Conservation (phyloP, 129 eudicot genomes). For the Calendula officinalis region DNA sequence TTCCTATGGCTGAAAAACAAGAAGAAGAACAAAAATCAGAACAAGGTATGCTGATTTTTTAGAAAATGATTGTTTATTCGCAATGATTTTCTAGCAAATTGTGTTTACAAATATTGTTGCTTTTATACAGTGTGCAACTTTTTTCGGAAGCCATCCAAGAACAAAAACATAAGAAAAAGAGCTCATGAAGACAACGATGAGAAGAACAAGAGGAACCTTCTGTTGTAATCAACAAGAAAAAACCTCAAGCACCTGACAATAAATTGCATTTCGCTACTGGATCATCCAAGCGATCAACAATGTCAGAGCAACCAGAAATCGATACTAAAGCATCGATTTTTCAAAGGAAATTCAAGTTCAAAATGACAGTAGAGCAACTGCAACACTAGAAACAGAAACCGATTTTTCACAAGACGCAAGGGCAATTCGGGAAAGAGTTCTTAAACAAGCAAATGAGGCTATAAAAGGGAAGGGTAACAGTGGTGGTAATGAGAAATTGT, state of each 20-base stretch:
- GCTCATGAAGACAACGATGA: conserved; percentile 44
- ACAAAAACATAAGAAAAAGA: conserved; percentile 74
- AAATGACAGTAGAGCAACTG: conserved; percentile 93
- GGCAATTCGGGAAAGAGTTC: conserved; percentile 81
- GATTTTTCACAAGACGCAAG: conserved; percentile 77
- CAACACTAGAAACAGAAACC: conserved; percentile 87
- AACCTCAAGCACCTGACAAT: conserved; percentile 43
- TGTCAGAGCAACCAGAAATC: conserved; percentile 25
- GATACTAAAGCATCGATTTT: conserved; percentile 53
- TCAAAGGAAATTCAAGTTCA: conserved; percentile 88
- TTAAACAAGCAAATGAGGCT: conserved; percentile 75
- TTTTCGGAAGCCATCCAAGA: conserved; percentile 77
- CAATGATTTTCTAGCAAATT: too few species aligned
- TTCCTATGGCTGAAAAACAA: conserved; percentile 15
- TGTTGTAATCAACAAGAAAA: conserved; percentile 51
- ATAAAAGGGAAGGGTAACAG: conserved; percentile 55
- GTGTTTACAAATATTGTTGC: too few species aligned
- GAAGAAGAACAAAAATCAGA: too few species aligned
- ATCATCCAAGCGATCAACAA: conserved; percentile 35
- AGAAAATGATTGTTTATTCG: too few species aligned
- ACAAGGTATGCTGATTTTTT: too few species aligned
- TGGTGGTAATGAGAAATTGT: conserved; percentile 60
- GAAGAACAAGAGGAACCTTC: conserved; percentile 45
- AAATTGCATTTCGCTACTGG: conserved; percentile 66
- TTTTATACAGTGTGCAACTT: conserved; percentile 67